Base-by-base conservation (phyloP, 1,284 basidiomycete species). In the Apiotrichum siamense region DNA sequence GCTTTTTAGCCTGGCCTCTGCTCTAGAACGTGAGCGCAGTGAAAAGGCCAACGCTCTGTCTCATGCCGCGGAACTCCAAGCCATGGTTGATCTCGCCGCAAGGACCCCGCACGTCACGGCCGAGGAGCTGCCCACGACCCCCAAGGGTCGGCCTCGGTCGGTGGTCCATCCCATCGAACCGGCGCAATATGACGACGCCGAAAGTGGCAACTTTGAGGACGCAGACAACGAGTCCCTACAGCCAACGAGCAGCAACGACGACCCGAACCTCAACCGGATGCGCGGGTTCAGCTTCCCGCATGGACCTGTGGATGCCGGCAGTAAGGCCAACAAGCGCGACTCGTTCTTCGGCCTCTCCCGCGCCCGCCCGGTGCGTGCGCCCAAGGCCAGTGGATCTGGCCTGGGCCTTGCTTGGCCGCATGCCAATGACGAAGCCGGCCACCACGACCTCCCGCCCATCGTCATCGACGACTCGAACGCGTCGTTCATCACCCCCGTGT, bases 311-410 rank as follows among this genome's bases (percentile, higher is more conserved):
- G 48, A 51, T 35, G 49, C 44, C 37, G 31, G 24, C 15, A 43
- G 24, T 27, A 44, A 50, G 25, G 44, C 59, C 44, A 48, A 45
- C 47, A 66, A 68, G 47, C 54, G 67, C n/a, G 70, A 72, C 27
- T 66, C 63, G 4, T 72, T 72, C 62, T 72, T 72, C 49, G 70
- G 70, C 7, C 50, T 70, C 13, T 69, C 68, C 2, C 56, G 56
- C 17, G 44, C 56, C 4, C 52, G 56, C 24, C 40, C 52, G 4
- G 56, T 57, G 10, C 56, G 49, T n/a, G 56, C 49, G 2, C 48
- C 48, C 11, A 36, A 45, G 24, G 37, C 27, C 13, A 51, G 49
- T 21, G 47, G 41, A 9, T 44, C 45, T 6, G 37, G 26, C 12
- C 46, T 37, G 5, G 51, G 49, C 6, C 46, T 54, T 3, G 52